Conservation (phyloP, 1,284 basidiomycete species). For the Ceratobasidium sp. region DNA sequence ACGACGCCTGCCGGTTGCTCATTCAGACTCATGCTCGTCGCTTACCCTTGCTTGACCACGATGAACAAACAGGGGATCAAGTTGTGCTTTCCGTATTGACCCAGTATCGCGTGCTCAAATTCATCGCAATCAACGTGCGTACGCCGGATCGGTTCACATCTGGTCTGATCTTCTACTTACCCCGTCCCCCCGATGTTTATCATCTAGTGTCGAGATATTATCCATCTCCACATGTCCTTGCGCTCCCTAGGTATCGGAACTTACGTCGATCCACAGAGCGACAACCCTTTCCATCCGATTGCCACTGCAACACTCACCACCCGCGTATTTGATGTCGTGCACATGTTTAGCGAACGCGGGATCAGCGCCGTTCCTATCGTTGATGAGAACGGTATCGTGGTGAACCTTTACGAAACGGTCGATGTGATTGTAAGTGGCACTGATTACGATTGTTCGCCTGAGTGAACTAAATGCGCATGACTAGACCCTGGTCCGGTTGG, state of each 20-base stretch:
- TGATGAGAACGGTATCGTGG: conserved; percentile 91
- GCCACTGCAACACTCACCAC: conserved; percentile 93
- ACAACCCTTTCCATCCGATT: conserved; percentile 86
- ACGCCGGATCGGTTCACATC: conserved; percentile 54
- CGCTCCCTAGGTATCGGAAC: conserved; percentile 94
- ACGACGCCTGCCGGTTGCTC: conserved; percentile 90
- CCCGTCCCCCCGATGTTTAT: conserved; percentile 57
- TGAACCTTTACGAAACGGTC: conserved; percentile 98
- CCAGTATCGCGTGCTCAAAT: conserved; percentile 98
- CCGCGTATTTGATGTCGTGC: conserved; percentile 97
- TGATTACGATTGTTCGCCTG: conserved; percentile 17
- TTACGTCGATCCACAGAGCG: conserved; percentile 73
- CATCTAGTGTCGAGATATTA: conserved; percentile 79
- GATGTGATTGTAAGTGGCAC: conserved; percentile 97
- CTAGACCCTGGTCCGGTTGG: conserved; percentile 93
- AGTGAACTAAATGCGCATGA: conserved; percentile 44
- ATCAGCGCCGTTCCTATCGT: conserved; percentile 98
- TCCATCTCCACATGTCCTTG: conserved; percentile 81
- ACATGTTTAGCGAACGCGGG: conserved; percentile 96
- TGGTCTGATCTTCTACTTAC: conserved; percentile 22
- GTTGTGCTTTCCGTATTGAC: conserved; percentile 96
- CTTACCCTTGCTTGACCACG: conserved; percentile 92
- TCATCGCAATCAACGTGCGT: conserved; percentile 99
- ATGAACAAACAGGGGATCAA: conserved; percentile 94
- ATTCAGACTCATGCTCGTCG: conserved; percentile 97